These are phyloP conservation scores for Xylariaceae sp. DNA, from an alignment of 2,329 filamentous ascomycete genomes.

Conservation along the genomic window DNA sequence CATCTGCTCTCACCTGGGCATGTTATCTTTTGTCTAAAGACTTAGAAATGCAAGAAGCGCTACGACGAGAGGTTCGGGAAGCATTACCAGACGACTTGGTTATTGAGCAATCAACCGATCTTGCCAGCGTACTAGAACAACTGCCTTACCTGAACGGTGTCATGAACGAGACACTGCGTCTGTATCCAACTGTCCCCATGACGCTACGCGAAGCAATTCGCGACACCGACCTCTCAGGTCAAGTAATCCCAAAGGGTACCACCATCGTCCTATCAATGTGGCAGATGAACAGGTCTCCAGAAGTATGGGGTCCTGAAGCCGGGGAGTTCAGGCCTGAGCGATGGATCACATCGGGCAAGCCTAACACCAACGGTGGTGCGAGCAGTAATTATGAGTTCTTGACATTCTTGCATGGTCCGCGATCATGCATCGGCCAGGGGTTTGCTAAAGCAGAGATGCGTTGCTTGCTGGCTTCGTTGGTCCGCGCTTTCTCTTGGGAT, in stretches of 20 bases:
- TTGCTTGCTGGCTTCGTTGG: constrained; percentile 65
- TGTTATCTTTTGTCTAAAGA: constrained; percentile 59
- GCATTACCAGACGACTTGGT: constrained; percentile 39
- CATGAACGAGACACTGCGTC: constrained; percentile 50
- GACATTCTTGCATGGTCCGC: constrained; percentile 69
- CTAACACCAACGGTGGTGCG: constrained; percentile 60
- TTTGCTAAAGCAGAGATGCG: constrained; percentile 75
- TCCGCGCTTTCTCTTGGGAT: constrained; percentile 60
- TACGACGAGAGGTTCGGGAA: constrained; percentile 59
- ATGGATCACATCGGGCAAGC: constrained; percentile 54
- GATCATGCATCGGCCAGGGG: constrained; percentile 67
- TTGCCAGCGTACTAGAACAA: constrained; percentile 54
- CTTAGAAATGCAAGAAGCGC: constrained; percentile 52
- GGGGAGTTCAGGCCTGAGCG: constrained; percentile 66
- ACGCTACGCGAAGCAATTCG: constrained; percentile 59
- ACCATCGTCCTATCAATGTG: constrained; percentile 55
- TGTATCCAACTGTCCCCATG: constrained; percentile 62
- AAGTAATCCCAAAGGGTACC: constrained; percentile 64
- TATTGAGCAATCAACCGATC: constrained; percentile 31
- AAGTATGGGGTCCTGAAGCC: constrained; percentile 67
- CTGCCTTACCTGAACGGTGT: constrained; percentile 69
- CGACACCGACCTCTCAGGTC: constrained; percentile 55
- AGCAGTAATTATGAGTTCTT: constrained; percentile 65
- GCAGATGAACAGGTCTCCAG: constrained; percentile 61
- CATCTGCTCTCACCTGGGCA: constrained; percentile 61